Conservation (phyloP, 2,329 filamentous ascomycete genomes). For the Mollisiaceae sp. region DNA sequence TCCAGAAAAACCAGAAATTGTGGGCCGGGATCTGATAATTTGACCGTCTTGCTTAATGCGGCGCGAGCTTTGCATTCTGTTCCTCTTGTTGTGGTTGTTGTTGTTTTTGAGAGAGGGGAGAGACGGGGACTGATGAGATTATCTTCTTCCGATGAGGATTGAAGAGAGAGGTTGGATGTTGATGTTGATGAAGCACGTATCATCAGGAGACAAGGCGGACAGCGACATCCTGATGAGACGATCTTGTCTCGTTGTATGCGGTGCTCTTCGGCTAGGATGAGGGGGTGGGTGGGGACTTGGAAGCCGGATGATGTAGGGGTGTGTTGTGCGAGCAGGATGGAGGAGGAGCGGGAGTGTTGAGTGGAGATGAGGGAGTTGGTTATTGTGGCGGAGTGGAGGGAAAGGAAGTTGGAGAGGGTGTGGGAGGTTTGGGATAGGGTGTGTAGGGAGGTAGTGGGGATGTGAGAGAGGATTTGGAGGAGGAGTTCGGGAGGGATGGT, state of each 20-base stretch:
- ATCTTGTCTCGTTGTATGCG: constrained; percentile 22
- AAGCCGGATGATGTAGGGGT: constrained; percentile 21
- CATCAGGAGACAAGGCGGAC: constrained; percentile 12
- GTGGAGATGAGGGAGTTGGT: constrained; percentile 31
- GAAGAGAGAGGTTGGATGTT: constrained; percentile 13
- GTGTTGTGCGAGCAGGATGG: constrained; percentile 24
- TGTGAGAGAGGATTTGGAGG: constrained; percentile 39
- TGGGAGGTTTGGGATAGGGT: constrained; percentile 30
- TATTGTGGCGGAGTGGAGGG: constrained; percentile 29
- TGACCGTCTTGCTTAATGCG: background rate
- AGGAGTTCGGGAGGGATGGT: constrained; percentile 46
- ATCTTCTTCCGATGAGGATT: background rate
- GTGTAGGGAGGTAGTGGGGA: constrained; percentile 25
- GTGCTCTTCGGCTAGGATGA: constrained; percentile 21
- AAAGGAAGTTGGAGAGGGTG: constrained; percentile 29
- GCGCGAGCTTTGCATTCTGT: constrained; percentile 9
- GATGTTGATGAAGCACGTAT: constrained; percentile 5
- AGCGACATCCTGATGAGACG: constrained; percentile 17
- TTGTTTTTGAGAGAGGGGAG: background rate
- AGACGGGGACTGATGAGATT: constrained; percentile 12
- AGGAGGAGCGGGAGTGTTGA: constrained; percentile 16
- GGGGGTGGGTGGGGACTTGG: constrained; percentile 32
- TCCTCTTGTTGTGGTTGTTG: background rate
- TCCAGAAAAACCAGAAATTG: constrained; percentile 33
- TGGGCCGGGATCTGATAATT: constrained; percentile 26